Conservation (phyloP, 352 stramenopile genomes). For the Phytophthora melonis region DNA sequence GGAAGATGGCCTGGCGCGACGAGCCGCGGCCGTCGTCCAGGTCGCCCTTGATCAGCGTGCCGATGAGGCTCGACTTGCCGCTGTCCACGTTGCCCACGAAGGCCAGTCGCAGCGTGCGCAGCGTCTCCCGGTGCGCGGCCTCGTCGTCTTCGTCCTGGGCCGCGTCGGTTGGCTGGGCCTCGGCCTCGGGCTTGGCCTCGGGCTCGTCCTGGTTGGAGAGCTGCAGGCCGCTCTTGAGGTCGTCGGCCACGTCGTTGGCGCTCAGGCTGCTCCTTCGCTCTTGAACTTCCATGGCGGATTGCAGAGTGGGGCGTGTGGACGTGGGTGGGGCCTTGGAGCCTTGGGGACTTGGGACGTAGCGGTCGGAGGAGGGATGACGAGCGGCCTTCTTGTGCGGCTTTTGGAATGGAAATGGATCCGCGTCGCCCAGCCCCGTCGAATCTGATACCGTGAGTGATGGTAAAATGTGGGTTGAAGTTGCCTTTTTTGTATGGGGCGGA, state of each 20-base stretch:
- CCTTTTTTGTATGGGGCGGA: neutral
- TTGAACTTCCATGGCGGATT: conserved; percentile 34
- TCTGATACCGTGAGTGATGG: conserved; percentile 20
- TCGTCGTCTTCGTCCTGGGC: conserved; percentile 29
- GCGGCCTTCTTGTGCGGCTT: conserved; percentile 15
- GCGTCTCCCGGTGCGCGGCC: conserved; percentile 35
- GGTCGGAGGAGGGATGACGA: conserved; percentile 13
- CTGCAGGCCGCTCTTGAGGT: neutral
- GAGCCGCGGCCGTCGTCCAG: conserved; percentile 96
- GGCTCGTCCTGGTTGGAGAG: conserved; percentile 10
- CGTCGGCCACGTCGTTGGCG: neutral
- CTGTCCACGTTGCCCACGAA: conserved; percentile 94
- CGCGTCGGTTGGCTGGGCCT: neutral
- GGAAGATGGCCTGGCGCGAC: conserved; percentile 85
- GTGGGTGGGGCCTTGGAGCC: neutral
- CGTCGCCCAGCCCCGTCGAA: conserved; percentile 16
- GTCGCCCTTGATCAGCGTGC: conserved; percentile 94
- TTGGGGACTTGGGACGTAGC: neutral
- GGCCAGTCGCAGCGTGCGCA: conserved; percentile 85
- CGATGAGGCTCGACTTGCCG: conserved; percentile 94
- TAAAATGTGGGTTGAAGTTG: conserved; percentile 34
- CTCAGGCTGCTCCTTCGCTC: conserved; percentile 26
- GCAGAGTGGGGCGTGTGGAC: neutral
- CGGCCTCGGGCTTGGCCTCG: neutral
- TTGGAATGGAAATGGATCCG: neutral